Evolutionary conservation across 2,329 filamentous ascomycete species (phyloP).

Genomic region (Sporothrix humicola): DNA sequence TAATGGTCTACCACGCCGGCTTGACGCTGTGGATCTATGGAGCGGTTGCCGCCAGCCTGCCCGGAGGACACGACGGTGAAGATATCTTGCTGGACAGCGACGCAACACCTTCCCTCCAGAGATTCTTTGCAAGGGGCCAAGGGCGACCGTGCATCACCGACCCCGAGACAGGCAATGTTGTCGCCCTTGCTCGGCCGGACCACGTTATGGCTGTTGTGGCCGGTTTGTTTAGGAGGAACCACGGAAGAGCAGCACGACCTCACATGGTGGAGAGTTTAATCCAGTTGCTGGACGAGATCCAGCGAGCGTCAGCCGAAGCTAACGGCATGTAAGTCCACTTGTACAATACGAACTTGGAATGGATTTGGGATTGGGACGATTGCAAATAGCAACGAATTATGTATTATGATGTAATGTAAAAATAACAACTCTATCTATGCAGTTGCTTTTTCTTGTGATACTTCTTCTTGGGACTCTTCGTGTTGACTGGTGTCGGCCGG

Average conservation of each 20-base stretch:
- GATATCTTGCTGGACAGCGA: neutral
- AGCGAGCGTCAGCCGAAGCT: neutral
- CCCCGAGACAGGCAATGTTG: neutral
- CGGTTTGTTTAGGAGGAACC: neutral
- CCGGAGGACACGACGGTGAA: neutral
- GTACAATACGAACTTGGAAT: too few species aligned
- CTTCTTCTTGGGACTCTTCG: neutral
- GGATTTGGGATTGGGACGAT: too few species aligned
- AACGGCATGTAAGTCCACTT: neutral
- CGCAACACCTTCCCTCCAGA: neutral
- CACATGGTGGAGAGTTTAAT: slow-evolving; percentile 16
- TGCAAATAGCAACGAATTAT: neutral
- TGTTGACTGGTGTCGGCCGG: neutral
- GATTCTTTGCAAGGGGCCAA: neutral
- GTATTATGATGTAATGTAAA: neutral
- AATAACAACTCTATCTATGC: neutral
- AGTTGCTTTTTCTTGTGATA: neutral
- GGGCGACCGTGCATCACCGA: neutral
- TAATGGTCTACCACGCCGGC: slow-evolving; percentile 11
- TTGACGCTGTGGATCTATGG: slow-evolving; percentile 5
- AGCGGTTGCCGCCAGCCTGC: neutral
- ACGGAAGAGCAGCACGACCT: neutral
- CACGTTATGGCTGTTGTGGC: neutral
- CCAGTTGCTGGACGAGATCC: neutral
- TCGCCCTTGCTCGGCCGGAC: neutral